Base-by-base conservation (phyloP, 345 rosid species). In the Rubroshorea leprosula region DNA sequence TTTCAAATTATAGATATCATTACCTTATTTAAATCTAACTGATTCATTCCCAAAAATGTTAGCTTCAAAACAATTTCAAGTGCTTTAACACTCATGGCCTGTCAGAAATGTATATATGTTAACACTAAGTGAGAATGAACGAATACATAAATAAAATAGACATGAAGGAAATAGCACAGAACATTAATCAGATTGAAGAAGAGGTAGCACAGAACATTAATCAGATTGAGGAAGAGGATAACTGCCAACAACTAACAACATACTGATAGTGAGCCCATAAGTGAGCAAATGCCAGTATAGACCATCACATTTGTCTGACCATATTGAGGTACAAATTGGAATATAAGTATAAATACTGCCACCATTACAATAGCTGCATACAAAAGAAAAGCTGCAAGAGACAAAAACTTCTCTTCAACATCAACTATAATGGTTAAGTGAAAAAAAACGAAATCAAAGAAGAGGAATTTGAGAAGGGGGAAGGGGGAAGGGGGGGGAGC, bases 241-340 rank as follows among this genome's bases (percentile, higher is more conserved):
- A 13, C 41, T 35, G 41, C 41, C 9, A 35, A 35, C 41, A 44
- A 15, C 47, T 51, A 43, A 17, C 23, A 54, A 57, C 93, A 54
- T 81, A 90, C 97, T 74, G 97, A 84, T 55, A 90, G 72, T 49
- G 97, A 90, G 51, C 97, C 97, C 65, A 90, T 85, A 58, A 90
- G 90, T 44, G 97, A 90, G 66, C 97, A 90, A 52, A 90, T 79
- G 47, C 90, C 96, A 43, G 85, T 83, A 58, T 85, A 90, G 65
- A 87, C 90, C 96, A 87, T 84, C 47, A 90, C 86, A 57, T 90
- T 84, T 38, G 97, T 87, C 68, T 87, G 96, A 24, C 96, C 96
- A 59, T 87, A 90, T 46, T 72, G 81, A 25, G 97, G 97, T 39
- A 87, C 76, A 54, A 38, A 76, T 25, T 78, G 87, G 71, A 82